Base-by-base conservation (phyloP, 257 asterid genomes). In the Rehmannia glutinosa region DNA sequence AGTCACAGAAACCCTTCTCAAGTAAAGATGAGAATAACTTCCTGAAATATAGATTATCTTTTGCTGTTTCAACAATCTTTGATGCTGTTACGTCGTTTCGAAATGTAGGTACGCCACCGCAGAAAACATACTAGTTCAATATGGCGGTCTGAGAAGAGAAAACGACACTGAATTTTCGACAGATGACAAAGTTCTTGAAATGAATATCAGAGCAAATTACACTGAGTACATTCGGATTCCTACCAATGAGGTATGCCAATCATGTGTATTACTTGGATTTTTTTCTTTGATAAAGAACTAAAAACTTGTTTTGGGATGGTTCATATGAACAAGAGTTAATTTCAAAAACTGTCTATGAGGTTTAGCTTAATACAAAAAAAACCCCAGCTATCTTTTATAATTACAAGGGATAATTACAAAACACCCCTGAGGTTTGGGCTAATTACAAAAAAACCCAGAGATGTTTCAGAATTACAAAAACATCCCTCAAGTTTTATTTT, bases 1-100 rank as follows among this genome's bases (percentile, higher is more conserved):
- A 75, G 97, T 89, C 70, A 71, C 87, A n/a, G 82, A 84, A 57
- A 75, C 87, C 33, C 89, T 92, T 75, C 85, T 89, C 88, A 85
- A 83, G 98, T 92, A 82, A 74, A 38, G 42, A 41, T 58, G 20
- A 9, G 4, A 39, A 35, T 9, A 62, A 12, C 1, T 5, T 4
- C 49, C 50, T 5, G 24, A 13, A 58, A 41, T 41, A 11, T 32
- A 24, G 19, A 10, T 27, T 23, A 17, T 38, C 42, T 25, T 54
- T 33, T 45, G 13, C 16, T 49, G 12, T 9, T 9, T 4, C 28
- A 50, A 5, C 21, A 28, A 59, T 65, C 60, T 42, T 25, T 45
- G 56, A 21, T 68, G 46, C 15, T 66, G 50, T 60, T 11, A 9
- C 1, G 12, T 39, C 36, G 8, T 63, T 39, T 5, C 17, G 25